Conservation (phyloP, 768 basidiomycete species). For the Tylopilus sp. region DNA sequence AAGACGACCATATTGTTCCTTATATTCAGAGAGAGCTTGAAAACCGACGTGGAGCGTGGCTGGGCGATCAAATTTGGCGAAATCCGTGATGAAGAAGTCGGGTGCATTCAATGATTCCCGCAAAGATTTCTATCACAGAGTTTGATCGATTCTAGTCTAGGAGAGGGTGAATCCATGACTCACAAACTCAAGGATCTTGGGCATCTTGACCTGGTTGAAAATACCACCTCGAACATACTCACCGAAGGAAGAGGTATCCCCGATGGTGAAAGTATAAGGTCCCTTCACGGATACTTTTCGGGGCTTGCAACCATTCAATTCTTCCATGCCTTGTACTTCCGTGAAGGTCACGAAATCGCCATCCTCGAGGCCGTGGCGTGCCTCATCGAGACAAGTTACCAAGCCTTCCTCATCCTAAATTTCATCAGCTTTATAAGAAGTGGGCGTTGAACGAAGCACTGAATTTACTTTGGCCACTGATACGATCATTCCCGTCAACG, state of each 20-base stretch:
- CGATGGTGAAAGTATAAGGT: conserved; percentile 96
- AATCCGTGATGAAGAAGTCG: conserved; percentile 92
- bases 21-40: conserved; percentile 86
- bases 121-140: conserved; percentile 74
- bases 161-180: conserved; percentile 30
- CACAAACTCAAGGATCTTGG: conserved; percentile 92
- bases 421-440: neutral
- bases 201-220: conserved; percentile 99
- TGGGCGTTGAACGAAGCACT: neutral
- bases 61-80: conserved; percentile 95
- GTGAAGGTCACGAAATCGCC: conserved; percentile 96
- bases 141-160: neutral
- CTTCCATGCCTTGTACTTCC: conserved; percentile 93
- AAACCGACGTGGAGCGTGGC: conserved; percentile 89
- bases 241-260: conserved; percentile 77
- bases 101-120: conserved; percentile 78
- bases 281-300: conserved; percentile 92
- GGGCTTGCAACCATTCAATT: conserved; percentile 87
- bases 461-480: conserved; percentile 74
- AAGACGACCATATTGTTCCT: conserved; percentile 56
- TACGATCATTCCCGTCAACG: conserved; percentile 92
- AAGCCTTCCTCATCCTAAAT: conserved; percentile 79
- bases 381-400: conserved; percentile 95
- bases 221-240: conserved; percentile 86
- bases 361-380: conserved; percentile 97